Evolutionary conservation across 106 monocot genomes (phyloP), one percentile per base, ranked within the genome.

Genomic region (Dendrobium officinale): DNA sequence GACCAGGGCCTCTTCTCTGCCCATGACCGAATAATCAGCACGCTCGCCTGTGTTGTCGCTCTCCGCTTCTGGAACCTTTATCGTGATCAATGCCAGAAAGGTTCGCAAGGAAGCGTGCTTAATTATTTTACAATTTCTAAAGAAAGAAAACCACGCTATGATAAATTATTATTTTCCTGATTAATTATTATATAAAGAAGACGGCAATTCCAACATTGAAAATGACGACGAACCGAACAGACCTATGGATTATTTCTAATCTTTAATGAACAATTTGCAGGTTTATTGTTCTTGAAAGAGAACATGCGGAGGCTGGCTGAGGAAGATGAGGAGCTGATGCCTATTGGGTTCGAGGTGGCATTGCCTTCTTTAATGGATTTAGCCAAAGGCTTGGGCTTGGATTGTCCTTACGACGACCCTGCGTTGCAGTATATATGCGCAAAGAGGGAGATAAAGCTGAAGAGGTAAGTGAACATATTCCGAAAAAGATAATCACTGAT

Each of bases 1-100:
- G 89, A 99, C 45, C 42, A 55, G 1, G 58, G 24, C 19, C 31
- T 86, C n/a, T 95, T 91, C 89, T 88, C 84, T 4, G 92, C 91
- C 10, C 84, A 99, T 61, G 99, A 99, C 45, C 82, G 99, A 17
- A 83, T 99, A 31, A 95, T 99, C 80, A 99, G 91, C 88, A 99
- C 99, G 37, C 82, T 99, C 26, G 99, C 88, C 8, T 99, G 95
- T 74, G 88, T 93, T 8, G 81, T 95, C 55, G 95, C 90, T 0
- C 85, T 99, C 48, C 88, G 82, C 54, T 81, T 82, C 15, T 99
- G 95, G 95, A 78, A 22, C 4, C 31, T 88, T n/a, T 82, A 78
- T 54, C 84, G 88, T 0, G 80, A 87, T 0, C 85, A 18, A 66
- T 88, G 93, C 79, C 41, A 86, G 2, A 75, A 42, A 90, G 96